phyloP scores from a whole-genome alignment of 352 stramenopile species.

The Globisporangium viniferum region DNA sequence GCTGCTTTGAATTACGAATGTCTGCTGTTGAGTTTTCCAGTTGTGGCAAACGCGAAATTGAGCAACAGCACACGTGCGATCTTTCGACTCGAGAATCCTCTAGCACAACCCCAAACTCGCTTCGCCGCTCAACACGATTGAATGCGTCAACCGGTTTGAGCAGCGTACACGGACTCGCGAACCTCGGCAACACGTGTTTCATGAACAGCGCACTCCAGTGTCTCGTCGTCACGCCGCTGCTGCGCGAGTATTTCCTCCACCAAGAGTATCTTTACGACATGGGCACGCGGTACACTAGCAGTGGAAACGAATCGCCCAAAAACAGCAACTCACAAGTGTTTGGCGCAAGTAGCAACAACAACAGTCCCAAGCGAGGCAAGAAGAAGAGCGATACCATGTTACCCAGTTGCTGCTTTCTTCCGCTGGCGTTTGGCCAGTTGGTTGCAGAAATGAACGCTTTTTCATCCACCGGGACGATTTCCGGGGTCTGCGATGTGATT shows the following conservation, averaged over 20 bases:
- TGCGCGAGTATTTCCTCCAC: constrained; percentile 90
- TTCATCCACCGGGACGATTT: constrained; percentile 22
- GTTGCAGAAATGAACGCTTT: constrained; percentile 47
- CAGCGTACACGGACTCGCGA: constrained; percentile 79
- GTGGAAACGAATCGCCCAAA: constrained; percentile 6
- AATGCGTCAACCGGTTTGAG: constrained; percentile 51
- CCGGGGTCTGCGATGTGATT: constrained; percentile 33
- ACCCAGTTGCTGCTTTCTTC: constrained; percentile 29
- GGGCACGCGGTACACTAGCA: constrained; percentile 49
- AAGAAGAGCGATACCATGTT: not conserved
- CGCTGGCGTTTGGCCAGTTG: constrained; percentile 77
- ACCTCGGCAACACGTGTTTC: constrained; percentile 81
- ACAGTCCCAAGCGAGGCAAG: constrained; percentile 1
- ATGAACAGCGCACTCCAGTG: constrained; percentile 88
- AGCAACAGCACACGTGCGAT: not conserved
- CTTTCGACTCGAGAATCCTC: not conserved
- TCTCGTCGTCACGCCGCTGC: constrained; percentile 86
- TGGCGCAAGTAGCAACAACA: not conserved
- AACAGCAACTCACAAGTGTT: not conserved
- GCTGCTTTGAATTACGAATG: constrained; percentile 1
- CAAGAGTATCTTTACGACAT: constrained; percentile 85
- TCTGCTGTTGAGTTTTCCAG: not conserved
- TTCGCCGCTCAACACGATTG: constrained; percentile 9
- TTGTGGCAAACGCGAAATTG: not conserved
- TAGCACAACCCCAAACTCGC: not conserved